Conservation (phyloP, 257 asterid genomes). For the Nicotiana benthamiana region DNA sequence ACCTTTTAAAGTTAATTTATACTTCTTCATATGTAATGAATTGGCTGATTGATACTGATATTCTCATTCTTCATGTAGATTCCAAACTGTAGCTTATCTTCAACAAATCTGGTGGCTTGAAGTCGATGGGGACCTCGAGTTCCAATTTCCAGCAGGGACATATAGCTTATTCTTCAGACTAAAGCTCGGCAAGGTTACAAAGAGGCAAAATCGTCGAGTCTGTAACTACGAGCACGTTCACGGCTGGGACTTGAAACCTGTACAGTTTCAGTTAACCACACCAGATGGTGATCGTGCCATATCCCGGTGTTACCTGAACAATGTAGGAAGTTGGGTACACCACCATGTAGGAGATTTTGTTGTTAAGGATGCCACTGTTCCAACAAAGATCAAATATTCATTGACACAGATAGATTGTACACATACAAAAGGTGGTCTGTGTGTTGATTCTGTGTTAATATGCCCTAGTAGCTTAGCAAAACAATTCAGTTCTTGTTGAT, state of each 20-base stretch:
- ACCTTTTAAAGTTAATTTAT: not conserved
- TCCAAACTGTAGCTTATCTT: conserved; percentile 67
- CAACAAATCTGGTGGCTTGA: conserved; percentile 95
- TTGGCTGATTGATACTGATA: not conserved
- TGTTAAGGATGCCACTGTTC: conserved; percentile 27
- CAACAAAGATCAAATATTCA: conserved; percentile 47
- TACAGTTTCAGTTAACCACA: conserved; percentile 50
- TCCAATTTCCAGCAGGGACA: conserved; percentile 55
- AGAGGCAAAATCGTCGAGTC: conserved; percentile 39
- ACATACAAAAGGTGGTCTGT: conserved; percentile 80
- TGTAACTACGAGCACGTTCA: conserved; percentile 47
- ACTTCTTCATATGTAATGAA: not conserved
- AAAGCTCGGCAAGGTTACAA: conserved; percentile 51
- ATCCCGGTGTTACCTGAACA: conserved; percentile 34
- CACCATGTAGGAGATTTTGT: conserved; percentile 71
- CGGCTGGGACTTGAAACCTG: conserved; percentile 82
- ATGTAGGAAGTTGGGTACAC: conserved; percentile 58
- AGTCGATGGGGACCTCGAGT: conserved; percentile 65
- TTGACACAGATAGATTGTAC: conserved; percentile 84
- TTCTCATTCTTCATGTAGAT: conserved; percentile 29
- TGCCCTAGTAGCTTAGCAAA: conserved; percentile 51
- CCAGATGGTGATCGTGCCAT: conserved; percentile 38
- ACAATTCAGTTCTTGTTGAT: conserved; percentile 8
- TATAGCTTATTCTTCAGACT: conserved; percentile 76
- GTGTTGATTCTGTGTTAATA: conserved; percentile 66